Conservation (phyloP, 1,284 basidiomycete species). For the Heterobasidion annosum region DNA sequence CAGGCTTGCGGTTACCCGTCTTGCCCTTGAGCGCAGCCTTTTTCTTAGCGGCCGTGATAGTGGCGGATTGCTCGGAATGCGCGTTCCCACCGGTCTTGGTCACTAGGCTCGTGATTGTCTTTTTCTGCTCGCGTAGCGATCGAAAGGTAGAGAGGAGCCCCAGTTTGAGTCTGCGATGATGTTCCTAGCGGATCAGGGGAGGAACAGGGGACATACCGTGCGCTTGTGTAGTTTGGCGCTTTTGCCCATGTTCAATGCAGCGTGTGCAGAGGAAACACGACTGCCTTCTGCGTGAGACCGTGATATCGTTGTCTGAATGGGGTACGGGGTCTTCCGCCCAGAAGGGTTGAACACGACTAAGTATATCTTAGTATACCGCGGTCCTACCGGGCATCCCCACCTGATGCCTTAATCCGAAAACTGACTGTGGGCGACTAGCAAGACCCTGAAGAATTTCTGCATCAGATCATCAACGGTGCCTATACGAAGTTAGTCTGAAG, state of each 20-base stretch:
- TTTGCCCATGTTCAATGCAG: constrained; percentile 21
- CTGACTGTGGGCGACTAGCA: too few species aligned
- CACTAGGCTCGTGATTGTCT: constrained; percentile 3
- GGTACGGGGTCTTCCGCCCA: too few species aligned
- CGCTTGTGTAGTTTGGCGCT: constrained; percentile 35
- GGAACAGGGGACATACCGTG: constrained; percentile 14
- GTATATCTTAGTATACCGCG: too few species aligned
- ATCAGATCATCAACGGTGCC: too few species aligned
- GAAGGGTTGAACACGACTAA: too few species aligned
- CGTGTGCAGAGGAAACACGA: too few species aligned
- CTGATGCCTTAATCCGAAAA: too few species aligned
- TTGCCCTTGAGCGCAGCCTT: constrained; percentile 34
- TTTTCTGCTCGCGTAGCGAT: constrained; percentile 6
- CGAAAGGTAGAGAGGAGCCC: not conserved
- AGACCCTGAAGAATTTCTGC: too few species aligned
- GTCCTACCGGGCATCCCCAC: too few species aligned
- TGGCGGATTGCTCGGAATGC: not conserved
- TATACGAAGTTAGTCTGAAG: too few species aligned
- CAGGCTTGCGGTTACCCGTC: constrained; percentile 13
- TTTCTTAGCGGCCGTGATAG: constrained; percentile 26
- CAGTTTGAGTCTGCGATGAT: not conserved
- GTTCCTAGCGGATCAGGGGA: not conserved
- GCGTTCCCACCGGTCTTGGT: not conserved
- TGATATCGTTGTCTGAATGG: too few species aligned
- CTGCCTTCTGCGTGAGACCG: too few species aligned